These are phyloP conservation scores for Stentor roeselii DNA, from an alignment of 73 alveolate genomes.

Conservation along the genomic window DNA sequence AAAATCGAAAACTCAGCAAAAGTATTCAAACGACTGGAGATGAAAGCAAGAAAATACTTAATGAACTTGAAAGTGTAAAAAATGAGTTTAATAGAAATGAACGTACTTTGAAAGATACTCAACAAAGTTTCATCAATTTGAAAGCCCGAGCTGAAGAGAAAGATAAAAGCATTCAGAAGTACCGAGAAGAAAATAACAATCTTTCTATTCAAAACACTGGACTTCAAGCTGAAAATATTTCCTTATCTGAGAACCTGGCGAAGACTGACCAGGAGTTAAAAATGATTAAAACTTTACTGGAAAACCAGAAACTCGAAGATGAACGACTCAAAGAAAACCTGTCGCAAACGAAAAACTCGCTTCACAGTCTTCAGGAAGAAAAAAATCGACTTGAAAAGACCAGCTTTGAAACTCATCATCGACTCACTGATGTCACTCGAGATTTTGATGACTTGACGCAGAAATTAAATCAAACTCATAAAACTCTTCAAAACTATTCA, in stretches of 20 bases:
- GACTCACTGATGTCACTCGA: no score
- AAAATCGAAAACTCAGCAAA: no score
- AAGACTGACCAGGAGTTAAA: background rate
- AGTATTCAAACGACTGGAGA: background rate
- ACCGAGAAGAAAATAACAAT: background rate
- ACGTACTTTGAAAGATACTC: background rate
- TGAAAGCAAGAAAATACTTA: background rate
- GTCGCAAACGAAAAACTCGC: background rate
- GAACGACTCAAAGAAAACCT: background rate
- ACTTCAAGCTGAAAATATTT: background rate
- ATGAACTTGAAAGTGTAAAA: background rate
- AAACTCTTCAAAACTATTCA: background rate
- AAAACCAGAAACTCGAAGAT: background rate
- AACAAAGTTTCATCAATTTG: background rate
- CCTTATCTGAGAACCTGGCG: background rate
- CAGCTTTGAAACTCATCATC: background rate
- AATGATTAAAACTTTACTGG: background rate
- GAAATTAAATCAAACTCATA: no score
- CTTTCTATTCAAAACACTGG: background rate
- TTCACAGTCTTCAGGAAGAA: background rate
- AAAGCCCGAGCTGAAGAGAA: constrained; percentile 18
- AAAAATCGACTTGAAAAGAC: background rate
- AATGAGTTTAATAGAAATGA: background rate
- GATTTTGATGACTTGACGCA: background rate
- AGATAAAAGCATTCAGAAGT: background rate